Evolutionary conservation across 192 early-diverging fungal species (phyloP), one percentile per base, ranked within the genome.

Genomic region (Kappamyces sp.): DNA sequence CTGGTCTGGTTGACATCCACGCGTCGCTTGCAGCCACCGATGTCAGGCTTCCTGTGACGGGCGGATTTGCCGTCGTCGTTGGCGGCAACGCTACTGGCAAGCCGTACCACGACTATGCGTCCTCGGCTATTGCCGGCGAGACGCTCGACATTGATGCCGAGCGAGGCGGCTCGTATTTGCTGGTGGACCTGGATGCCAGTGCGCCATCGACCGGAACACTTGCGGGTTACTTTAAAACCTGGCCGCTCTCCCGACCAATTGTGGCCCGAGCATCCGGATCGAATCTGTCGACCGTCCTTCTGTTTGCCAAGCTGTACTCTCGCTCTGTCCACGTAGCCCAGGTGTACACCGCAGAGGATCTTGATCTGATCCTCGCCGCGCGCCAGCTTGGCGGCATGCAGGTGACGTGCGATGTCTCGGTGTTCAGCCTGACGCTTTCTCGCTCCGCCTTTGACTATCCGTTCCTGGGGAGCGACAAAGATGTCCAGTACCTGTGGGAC

Each of bases 351-450:
- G 70, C 73, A 35, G 86, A 88, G 31, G 96, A 99, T 57, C 76
- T 99, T 49, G 80, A 76, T 6, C 78, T 99, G 58, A 89, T 99
- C 46, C 72, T 73, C 12, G 80, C 94, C 61, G 84, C 79, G 61
- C 95, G 93, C 71, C 81, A 90, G 33, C n/a, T n/a, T n/a, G 89
- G 90, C 51, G 92, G 89, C 5, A 70, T 92, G 8, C 60, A 71
- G 31, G 90, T 95, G 43, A 93, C 92, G 4, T 99, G 94, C 75
- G 96, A 97, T 67, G 91, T 95, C n/a, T 78, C 84, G 12, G 84
- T 94, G 4, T 85, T 87, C 62, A 70, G 83, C n/a, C 74, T 98
- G 41, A 94, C 95, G 74, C 73, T 88, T 50, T 74, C 80, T 5
- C 71, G 64, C 3, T 73, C 73, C 29, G 76, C 78, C 34, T 53